A percentile compares a stretch with the other conserved stretches of the same genome.
phyloP scores from a whole-genome alignment of 2,329 filamentous ascomycete species.

The Ceratocystis cacaofunesta region DNA sequence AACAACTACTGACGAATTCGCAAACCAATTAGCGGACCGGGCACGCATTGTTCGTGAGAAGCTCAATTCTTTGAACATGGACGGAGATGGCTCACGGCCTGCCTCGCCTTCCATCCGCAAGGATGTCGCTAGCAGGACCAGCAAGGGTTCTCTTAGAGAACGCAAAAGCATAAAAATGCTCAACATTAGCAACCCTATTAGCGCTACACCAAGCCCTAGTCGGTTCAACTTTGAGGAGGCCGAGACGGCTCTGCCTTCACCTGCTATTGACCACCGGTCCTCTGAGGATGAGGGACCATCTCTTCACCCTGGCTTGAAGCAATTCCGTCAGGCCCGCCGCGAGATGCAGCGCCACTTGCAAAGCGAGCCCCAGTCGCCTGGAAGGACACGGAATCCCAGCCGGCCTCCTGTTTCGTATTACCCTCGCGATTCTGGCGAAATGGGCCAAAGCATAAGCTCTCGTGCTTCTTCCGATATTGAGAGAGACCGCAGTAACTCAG shows the following conservation, averaged over 20 bases:
- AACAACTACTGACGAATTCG: conserved; percentile 44
- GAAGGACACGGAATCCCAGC: conserved; percentile 32
- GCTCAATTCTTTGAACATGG: conserved; percentile 48
- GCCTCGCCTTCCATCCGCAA: conserved; percentile 23
- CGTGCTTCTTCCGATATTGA: conserved; percentile 27
- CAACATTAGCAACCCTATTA: conserved; percentile 34
- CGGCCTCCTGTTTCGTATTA: conserved; percentile 33
- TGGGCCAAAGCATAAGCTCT: conserved; percentile 20
- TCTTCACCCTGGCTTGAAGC: conserved; percentile 37
- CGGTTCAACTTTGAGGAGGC: conserved; percentile 22
- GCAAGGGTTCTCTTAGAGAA: conserved; percentile 48
- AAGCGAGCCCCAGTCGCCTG: conserved; percentile 37
- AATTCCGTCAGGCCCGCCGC: conserved; percentile 42
- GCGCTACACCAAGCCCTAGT: conserved; percentile 27
- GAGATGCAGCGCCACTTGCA: conserved; percentile 36
- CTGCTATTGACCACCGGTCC: conserved; percentile 20
- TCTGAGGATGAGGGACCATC: conserved; percentile 27
- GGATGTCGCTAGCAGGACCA: conserved; percentile 48
- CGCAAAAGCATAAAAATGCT: conserved; percentile 48
- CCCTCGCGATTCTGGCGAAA: conserved; percentile 19
- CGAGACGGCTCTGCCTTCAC: conserved; percentile 10
- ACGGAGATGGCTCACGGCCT: conserved; percentile 34
- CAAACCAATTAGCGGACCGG: conserved; percentile 54
- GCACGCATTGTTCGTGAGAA: conserved; percentile 59
- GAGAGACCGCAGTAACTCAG: conserved; percentile 40